Evolutionary conservation across 305 asterid species (phyloP).

Genomic region (Fraxinus angustifolia): DNA sequence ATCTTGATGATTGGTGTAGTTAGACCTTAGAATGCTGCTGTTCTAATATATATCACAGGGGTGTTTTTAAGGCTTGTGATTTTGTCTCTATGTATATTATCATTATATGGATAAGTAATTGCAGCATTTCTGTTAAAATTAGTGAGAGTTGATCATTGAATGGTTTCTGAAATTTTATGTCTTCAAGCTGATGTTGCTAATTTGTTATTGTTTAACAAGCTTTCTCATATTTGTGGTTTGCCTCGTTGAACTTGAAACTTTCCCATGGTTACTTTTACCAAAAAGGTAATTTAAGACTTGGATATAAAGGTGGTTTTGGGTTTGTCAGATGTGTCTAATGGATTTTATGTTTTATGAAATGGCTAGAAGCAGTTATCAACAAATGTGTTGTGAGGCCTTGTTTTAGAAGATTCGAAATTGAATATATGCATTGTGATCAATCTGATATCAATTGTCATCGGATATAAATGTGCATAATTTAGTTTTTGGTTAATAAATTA

Average conservation of each 20-base stretch:
- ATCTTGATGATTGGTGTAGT: not conserved
- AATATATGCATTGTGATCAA: not conserved
- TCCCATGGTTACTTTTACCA: not conserved
- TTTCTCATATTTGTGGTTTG: not conserved
- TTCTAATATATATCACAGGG: not conserved
- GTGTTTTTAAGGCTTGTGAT: not conserved
- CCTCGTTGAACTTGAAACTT: not conserved
- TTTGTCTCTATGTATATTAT: not conserved
- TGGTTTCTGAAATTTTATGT: not conserved
- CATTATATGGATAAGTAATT: not conserved
- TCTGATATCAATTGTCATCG: not conserved
- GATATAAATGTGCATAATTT: not conserved
- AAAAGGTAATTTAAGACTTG: not conserved
- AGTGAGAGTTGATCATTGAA: not conserved
- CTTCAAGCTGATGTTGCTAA: not conserved
- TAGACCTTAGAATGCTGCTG: slow-evolving; percentile 8
- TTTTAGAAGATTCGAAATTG: not conserved
- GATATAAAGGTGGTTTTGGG: not conserved
- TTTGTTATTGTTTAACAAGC: not conserved
- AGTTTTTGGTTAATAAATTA: not conserved
- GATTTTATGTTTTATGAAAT: not conserved
- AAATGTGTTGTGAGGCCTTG: not conserved
- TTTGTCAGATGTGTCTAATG: not conserved
- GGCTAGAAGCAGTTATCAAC: not conserved
- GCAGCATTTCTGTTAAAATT: not conserved